Evolutionary conservation across 106 monocot species (phyloP), one percentile per base, ranked within the genome.

Genomic region (Acorus gramineus): DNA sequence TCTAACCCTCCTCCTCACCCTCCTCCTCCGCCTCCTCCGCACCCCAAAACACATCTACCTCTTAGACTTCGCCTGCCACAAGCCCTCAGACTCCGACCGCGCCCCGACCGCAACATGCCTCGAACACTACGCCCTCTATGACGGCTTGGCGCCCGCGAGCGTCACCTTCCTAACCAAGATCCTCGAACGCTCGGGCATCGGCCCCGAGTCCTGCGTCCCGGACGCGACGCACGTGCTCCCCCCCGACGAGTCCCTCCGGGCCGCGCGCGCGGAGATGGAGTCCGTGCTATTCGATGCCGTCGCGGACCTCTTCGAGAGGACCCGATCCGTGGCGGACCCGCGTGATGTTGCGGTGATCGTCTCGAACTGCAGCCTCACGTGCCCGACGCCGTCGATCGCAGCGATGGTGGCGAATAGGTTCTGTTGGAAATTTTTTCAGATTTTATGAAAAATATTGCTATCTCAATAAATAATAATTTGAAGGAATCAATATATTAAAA

Each of bases 351-450:
- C 56, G 45, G 13, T 62, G 3, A 47, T 71, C 3, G 71, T 71
- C 42, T 62, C 71, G 8, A 71, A 71, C 28, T 71, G 71, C 62
- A 69, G 69, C 59, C 14, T 69, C 59, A 60, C 48, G 59, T 60
- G 50, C 69, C 69, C 69, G 51, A 69, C 10, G 3, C 69, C 69
- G 2, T 69, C 51, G 49, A 59, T 69, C 3, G 59, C 60, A 28
- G 69, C 69, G 3, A 69, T 69, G 69, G 49, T 69, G 14, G 51
- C 52, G 42, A 59, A 47, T 13, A 28, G 28, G 28, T 28, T 28
- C 28, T 28, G 28, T 28, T 28, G 28, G 28, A 28, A 28, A 28
- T 28, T 28, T 28, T 28, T 28, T 28, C 28, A 28, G 28, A 28
- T 28, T 28, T 28, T 28, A 28, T 28, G 28, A 28, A 28, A 28